A percentile compares a stretch with the other conserved stretches of the same genome.
phyloP scores from a whole-genome alignment of 768 basidiomycete species.

The Termitomyces titanicus region DNA sequence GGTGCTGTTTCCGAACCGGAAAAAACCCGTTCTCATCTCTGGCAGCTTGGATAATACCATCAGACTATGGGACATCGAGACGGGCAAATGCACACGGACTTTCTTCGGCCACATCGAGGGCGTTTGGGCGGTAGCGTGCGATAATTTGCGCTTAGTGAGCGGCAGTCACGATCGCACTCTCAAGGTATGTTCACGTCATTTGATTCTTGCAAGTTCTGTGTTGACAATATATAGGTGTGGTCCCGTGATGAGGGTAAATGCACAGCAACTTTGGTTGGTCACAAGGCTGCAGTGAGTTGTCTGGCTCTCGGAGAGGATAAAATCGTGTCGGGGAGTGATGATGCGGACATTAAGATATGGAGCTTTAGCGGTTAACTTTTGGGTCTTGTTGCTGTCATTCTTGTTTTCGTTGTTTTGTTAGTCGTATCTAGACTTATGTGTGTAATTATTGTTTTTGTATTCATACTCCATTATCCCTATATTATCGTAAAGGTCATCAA shows the following conservation, averaged over 20 bases:
- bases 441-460: conserved; percentile 1
- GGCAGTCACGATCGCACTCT: conserved; percentile 96
- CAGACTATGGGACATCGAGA: conserved; percentile 93
- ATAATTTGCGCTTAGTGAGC: conserved; percentile 87
- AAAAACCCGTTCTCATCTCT: conserved; percentile 77
- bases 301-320: conserved; percentile 90
- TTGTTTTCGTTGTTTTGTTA: conserved; percentile 3
- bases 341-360: conserved; percentile 87
- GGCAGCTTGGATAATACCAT: conserved; percentile 94
- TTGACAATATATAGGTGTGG: conserved; percentile 69
- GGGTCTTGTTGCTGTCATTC: neutral
- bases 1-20: conserved; percentile 24
- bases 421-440: neutral
- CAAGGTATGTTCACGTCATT: conserved; percentile 56
- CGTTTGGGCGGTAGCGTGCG: conserved; percentile 93
- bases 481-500: too few relatives aligned
- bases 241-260: conserved; percentile 85
- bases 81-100: conserved; percentile 71
- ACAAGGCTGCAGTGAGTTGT: conserved; percentile 92
- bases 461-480: neutral
- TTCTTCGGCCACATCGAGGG: conserved; percentile 98
- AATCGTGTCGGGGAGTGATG: conserved; percentile 95
- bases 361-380: conserved; percentile 45
- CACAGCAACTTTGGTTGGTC: conserved; percentile 87
- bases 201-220: neutral